These are phyloP conservation scores for Suillus lakei DNA, from an alignment of 768 basidiomycete species.

Conservation along the genomic window DNA sequence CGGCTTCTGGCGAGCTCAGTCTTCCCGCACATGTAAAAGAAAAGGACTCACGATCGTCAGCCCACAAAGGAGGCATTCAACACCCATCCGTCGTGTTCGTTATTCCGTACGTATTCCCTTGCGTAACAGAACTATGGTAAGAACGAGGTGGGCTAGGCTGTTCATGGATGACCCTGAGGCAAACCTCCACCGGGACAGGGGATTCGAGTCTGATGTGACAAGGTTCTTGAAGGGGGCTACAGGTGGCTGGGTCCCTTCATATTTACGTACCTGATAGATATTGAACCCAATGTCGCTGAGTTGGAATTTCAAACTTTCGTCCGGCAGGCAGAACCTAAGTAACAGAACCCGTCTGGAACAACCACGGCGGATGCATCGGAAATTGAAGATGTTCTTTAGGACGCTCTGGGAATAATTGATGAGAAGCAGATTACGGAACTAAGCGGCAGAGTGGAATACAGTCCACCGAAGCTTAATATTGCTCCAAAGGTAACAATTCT, in stretches of 20 bases:
- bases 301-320: not conserved
- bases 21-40: not conserved
- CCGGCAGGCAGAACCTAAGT: not conserved
- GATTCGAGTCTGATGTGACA: not conserved
- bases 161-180: not conserved
- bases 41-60: not conserved
- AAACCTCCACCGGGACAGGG: not conserved
- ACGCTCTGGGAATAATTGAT: constrained; percentile 57
- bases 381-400: constrained; percentile 57
- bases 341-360: not conserved
- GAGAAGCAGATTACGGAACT: constrained; percentile 48
- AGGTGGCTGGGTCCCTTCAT: no score
- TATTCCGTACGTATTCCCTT: not conserved
- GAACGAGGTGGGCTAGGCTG: not conserved
- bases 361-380: not conserved
- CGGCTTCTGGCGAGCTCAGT: not conserved
- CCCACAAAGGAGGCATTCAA: not conserved
- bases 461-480: constrained; percentile 55
- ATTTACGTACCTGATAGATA: not conserved
- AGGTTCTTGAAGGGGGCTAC: no score
- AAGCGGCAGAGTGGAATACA: constrained; percentile 53
- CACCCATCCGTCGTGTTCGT: no score
- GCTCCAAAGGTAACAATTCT: constrained; percentile 56
- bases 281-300: constrained; percentile 4
- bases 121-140: not conserved